These are phyloP conservation scores for Colletotrichum lindemuthianum DNA, from an alignment of 2,329 filamentous ascomycete species.

Conservation along the genomic window DNA sequence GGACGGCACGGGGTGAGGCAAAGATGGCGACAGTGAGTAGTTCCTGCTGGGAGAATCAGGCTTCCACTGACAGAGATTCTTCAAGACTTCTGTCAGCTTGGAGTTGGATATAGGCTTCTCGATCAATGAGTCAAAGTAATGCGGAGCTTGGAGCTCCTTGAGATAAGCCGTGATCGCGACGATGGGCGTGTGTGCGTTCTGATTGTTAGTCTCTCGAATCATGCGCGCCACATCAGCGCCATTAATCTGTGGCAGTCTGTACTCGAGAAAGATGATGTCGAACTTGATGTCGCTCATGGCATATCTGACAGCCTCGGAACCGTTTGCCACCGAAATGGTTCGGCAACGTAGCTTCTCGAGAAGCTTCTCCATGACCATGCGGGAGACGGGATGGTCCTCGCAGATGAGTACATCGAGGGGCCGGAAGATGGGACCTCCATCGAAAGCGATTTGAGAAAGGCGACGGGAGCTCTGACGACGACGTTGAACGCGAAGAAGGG, in stretches of 20 bases:
- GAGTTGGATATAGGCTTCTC: slow-evolving; percentile 96
- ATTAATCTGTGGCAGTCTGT: slow-evolving; percentile 93
- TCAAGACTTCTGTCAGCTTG: slow-evolving; percentile 89
- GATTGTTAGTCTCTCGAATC: slow-evolving; percentile 96
- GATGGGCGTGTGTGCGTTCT: slow-evolving; percentile 93
- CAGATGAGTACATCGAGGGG: slow-evolving; percentile 95
- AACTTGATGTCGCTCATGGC: slow-evolving; percentile 98
- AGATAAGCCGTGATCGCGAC: slow-evolving; percentile 97
- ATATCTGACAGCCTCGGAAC: slow-evolving; percentile 90
- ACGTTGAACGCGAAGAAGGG: slow-evolving; percentile 88
- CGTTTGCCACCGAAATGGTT: slow-evolving; percentile 90
- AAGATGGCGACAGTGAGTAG: slow-evolving; percentile 53
- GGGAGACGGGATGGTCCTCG: slow-evolving; percentile 95
- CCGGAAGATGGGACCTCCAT: slow-evolving; percentile 86
- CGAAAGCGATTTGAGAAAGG: slow-evolving; percentile 88
- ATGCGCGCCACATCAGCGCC: slow-evolving; percentile 96
- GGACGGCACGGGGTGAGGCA: slow-evolving; percentile 70
- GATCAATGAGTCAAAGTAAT: slow-evolving; percentile 94
- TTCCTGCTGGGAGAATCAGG: slow-evolving; percentile 67
- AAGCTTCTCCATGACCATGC: slow-evolving; percentile 98
- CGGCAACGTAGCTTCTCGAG: slow-evolving; percentile 95
- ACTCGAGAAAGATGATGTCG: slow-evolving; percentile 98
- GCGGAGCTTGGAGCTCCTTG: slow-evolving; percentile 94
- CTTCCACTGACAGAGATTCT: slow-evolving; percentile 93
- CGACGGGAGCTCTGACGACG: slow-evolving; percentile 95